Evolutionary conservation across 2,329 filamentous ascomycete genomes (phyloP), one percentile per base, ranked within the genome.

Genomic region (Scedosporium minutisporum): DNA sequence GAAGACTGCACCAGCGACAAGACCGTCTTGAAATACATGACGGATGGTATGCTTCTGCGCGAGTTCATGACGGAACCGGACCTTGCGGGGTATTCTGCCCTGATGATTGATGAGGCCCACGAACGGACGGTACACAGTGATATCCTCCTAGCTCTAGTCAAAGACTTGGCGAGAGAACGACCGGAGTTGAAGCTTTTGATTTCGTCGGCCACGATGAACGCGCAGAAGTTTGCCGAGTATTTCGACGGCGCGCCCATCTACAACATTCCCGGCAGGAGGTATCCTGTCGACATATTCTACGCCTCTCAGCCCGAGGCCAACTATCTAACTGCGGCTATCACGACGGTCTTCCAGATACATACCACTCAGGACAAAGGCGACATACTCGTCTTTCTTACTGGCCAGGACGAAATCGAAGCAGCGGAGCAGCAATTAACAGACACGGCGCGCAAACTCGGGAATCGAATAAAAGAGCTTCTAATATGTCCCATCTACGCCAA

Each of bases 21-120:
- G 76, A 97, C 95, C 0, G 80, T 93, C 6, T 77, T 99, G 62
- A 96, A 96, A 74, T 97, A 96, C 75, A 93, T 96, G 89, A 99
- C 95, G 0, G 95, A 99, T 70, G 95, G 95, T 71, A 96, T 97
- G 89, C 78, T 97, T 46, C 79, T 97, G 33, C 83, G 92, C 71
- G 91, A 96, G 71, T 89, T 97, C 66, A 85, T 97, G 77, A 93
- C 91, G 0, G 91, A 96, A 69, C 93, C 93, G 0, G 87, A 93
- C 67, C 78, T 97, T 5, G 83, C 86, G 1, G 86, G 86, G 16
- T 97, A 97, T 69, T 90, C 90, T 4, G 90, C 88, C 12, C 76
- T 99, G 65, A 97, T 99, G 88, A 93, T 99, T 63, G 95, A 99
- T 71, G 95, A 99, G 73, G 95, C 95, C 0, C 95, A 99, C 82